phyloP scores from a whole-genome alignment of 2,329 filamentous ascomycete genomes.

The Sporothrix inflata region DNA sequence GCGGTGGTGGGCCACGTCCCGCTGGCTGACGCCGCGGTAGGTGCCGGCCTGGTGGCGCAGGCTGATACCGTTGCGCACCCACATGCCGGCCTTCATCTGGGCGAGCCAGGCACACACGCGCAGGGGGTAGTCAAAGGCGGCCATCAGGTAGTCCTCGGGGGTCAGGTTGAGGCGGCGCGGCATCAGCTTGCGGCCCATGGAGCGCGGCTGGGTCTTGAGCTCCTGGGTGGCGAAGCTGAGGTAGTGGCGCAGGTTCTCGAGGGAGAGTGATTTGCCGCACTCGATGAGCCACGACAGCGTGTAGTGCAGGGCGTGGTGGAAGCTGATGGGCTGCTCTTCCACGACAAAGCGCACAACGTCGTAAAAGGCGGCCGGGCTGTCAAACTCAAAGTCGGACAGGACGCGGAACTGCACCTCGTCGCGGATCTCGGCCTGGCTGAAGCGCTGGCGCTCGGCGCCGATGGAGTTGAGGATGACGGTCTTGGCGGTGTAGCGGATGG shows the following conservation, averaged over 20 bases:
- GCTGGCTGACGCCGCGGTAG: constrained; percentile 84
- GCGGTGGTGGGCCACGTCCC: constrained; percentile 91
- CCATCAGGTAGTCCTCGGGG: constrained; percentile 79
- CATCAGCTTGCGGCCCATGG: constrained; percentile 63
- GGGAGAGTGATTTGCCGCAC: constrained; percentile 75
- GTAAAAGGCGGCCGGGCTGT: constrained; percentile 58
- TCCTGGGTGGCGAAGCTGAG: constrained; percentile 74
- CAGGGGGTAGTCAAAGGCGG: constrained; percentile 89
- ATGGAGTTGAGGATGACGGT: constrained; percentile 86
- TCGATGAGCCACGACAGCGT: constrained; percentile 95
- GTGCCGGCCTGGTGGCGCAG: constrained; percentile 92
- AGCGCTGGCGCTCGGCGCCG: constrained; percentile 83
- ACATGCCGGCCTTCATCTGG: constrained; percentile 98
- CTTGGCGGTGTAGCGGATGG: constrained; percentile 75
- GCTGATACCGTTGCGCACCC: constrained; percentile 97
- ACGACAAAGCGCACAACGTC: constrained; percentile 84
- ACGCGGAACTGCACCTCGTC: constrained; percentile 82
- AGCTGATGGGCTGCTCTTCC: constrained; percentile 89
- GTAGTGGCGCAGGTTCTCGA: constrained; percentile 67
- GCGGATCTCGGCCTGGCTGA: constrained; percentile 85
- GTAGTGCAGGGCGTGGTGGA: constrained; percentile 96
- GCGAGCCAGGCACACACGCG: constrained; percentile 94
- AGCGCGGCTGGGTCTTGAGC: constrained; percentile 65
- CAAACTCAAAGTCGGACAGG: constrained; percentile 79
- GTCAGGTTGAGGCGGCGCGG: constrained; percentile 57